phyloP scores from a whole-genome alignment of 768 basidiomycete genomes.

The Collybia sordida region DNA sequence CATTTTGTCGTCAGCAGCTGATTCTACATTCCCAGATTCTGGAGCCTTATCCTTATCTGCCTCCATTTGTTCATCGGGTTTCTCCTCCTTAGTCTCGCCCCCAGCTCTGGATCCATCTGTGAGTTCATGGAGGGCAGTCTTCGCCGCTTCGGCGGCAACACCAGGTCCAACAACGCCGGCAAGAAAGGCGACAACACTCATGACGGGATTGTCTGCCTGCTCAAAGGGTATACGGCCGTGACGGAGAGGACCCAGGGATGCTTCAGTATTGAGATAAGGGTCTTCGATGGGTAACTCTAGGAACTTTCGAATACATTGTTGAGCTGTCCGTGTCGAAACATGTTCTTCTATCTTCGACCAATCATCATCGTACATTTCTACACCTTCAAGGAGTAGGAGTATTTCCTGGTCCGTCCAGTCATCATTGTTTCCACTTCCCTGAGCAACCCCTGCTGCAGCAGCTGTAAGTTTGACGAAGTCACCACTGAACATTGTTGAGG shows the following conservation, averaged over 20 bases:
- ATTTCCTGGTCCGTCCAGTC: conserved; percentile 94
- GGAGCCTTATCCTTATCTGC: conserved; percentile 25
- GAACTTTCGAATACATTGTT: conserved; percentile 96
- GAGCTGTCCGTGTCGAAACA: conserved; percentile 86
- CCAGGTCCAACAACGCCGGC: conserved; percentile 89
- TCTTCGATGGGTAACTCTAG: conserved; percentile 96
- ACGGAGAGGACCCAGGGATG: conserved; percentile 70
- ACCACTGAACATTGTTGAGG: conserved; percentile 92
- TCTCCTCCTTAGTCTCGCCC: conserved; percentile 28
- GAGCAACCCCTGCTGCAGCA: conserved; percentile 36
- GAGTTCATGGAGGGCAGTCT: conserved; percentile 81
- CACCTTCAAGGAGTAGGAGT: conserved; percentile 85
- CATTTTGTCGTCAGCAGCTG: conserved; percentile 39
- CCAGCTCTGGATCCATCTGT: conserved; percentile 56
- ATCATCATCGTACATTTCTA: conserved; percentile 98
- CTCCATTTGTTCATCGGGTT: conserved; percentile 25
- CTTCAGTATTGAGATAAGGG: conserved; percentile 79
- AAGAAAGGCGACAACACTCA: conserved; percentile 97
- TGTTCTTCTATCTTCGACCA: conserved; percentile 94
- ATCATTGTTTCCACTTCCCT: conserved; percentile 43
- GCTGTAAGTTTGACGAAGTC: conserved; percentile 89
- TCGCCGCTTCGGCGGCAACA: conserved; percentile 92
- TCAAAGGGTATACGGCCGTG: conserved; percentile 87
- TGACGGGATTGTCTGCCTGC: conserved; percentile 95
- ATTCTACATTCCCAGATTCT: conserved; percentile 28